Evolutionary conservation across 140 eudicot species (phyloP).

Genomic region (Cichorium intybus): DNA sequence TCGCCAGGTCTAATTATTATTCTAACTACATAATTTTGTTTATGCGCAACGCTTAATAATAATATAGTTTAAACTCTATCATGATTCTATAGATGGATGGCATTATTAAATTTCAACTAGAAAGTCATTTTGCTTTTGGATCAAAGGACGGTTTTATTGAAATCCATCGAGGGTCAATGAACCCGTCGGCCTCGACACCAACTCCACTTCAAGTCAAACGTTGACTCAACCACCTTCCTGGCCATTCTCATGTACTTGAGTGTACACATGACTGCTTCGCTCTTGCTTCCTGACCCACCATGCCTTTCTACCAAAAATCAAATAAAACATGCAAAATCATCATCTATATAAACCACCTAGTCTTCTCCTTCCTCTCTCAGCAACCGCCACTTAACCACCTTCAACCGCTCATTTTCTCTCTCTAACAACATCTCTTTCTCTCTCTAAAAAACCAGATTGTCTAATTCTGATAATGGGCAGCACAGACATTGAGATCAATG

Average conservation of each 20-base stretch:
- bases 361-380: not conserved
- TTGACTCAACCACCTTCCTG: not conserved
- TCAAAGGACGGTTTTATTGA: not conserved
- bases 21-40: too few relatives aligned
- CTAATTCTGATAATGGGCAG: conserved; percentile 1
- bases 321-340: not conserved
- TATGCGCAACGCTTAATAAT: too few relatives aligned
- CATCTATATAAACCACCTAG: conserved; percentile 22
- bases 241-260: not conserved
- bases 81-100: not conserved
- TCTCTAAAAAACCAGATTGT: not conserved
- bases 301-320: too few relatives aligned
- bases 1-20: too few relatives aligned
- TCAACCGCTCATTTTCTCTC: not conserved
- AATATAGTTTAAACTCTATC: too few relatives aligned
- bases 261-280: not conserved
- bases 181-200: not conserved
- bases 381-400: too few relatives aligned
- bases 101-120: not conserved
- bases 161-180: not conserved
- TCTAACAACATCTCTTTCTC: too few relatives aligned
- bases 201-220: not conserved
- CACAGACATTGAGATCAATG: not conserved
- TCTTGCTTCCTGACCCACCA: not conserved
- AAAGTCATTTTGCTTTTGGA: not conserved